These are phyloP conservation scores for Mucor circinelloides DNA, from an alignment of 371 early-diverging fungal species.

Conservation along the genomic window DNA sequence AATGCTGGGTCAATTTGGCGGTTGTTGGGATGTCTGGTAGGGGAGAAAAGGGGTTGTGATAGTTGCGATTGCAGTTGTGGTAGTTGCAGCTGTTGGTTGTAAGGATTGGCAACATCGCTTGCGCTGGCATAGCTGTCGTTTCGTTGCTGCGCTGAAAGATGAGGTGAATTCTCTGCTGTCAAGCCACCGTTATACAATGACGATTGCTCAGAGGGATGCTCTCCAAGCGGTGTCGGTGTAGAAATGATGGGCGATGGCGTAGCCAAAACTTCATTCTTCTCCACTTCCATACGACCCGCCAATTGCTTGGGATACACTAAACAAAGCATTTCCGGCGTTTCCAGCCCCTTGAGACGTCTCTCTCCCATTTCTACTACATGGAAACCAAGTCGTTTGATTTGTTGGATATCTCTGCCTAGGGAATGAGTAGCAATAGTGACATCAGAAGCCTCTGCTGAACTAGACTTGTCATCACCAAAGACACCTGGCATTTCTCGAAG, in stretches of 20 bases:
- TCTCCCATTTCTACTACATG: slow-evolving; percentile 79
- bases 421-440: slow-evolving; percentile 1
- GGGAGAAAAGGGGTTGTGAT: neutral
- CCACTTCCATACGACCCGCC: slow-evolving; percentile 48
- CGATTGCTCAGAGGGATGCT: neutral
- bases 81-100: neutral
- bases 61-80: neutral
- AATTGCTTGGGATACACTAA: slow-evolving; percentile 70
- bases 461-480: slow-evolving; percentile 35
- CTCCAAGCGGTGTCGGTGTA: slow-evolving; percentile 9
- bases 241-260: neutral
- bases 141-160: neutral
- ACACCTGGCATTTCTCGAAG: slow-evolving; percentile 46
- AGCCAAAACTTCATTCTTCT: slow-evolving; percentile 36
- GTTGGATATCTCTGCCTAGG: slow-evolving; percentile 60
- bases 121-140: neutral
- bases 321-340: slow-evolving; percentile 86
- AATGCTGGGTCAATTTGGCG: slow-evolving; percentile 43
- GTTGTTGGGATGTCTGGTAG: neutral
- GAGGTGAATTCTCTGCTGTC: neutral
- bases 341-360: slow-evolving; percentile 84
- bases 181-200: neutral
- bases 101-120: neutral
- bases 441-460: neutral
- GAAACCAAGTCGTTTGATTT: slow-evolving; percentile 73